These are phyloP conservation scores for Penicillium sp. DNA, from an alignment of 2,329 filamentous ascomycete genomes.

Conservation along the genomic window DNA sequence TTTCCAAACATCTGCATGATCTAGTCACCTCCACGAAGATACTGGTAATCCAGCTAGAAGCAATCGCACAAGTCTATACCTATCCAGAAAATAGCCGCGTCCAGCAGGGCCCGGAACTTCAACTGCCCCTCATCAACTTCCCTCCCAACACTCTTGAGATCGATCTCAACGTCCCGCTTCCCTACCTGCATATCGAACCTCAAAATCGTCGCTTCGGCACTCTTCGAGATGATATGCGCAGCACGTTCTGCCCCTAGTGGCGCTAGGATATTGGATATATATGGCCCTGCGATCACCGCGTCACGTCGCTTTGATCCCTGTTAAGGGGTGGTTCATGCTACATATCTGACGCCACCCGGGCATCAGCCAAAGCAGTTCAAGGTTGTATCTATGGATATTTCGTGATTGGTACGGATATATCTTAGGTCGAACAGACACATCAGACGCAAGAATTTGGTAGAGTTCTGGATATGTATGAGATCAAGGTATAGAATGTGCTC, in stretches of 20 bases:
- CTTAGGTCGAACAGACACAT: neutral
- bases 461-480: neutral
- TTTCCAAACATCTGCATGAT: neutral
- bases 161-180: neutral
- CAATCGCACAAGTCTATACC: neutral
- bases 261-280: constrained; percentile 63
- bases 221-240: constrained; percentile 29
- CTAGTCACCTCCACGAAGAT: neutral
- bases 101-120: neutral
- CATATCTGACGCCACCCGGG: neutral
- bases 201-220: neutral
- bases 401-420: neutral
- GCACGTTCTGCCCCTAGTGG: constrained; percentile 69
- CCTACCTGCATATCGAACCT: neutral
- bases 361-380: too few species aligned
- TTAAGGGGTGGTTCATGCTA: neutral
- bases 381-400: too few species aligned
- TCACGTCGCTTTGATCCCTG: constrained; percentile 53
- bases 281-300: constrained; percentile 70
- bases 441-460: neutral
- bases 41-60: neutral
- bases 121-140: neutral
- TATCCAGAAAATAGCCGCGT: neutral
- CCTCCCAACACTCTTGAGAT: neutral
- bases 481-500: neutral